Evolutionary conservation across 441 rosid genomes (phyloP).

Genomic region (Populus hybrid): DNA sequence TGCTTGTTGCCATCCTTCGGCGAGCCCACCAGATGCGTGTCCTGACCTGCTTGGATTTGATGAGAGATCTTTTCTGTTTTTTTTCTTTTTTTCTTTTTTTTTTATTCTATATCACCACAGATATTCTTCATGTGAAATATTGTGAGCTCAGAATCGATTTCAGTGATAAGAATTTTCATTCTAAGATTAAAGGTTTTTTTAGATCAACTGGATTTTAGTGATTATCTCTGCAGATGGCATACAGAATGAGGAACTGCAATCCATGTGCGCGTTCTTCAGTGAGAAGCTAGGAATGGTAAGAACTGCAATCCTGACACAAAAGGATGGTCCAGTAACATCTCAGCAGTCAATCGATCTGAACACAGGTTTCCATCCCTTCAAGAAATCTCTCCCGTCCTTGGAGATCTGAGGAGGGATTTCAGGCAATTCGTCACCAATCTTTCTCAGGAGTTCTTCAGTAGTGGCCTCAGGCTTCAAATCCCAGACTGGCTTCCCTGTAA

Average conservation of each 20-base stretch:
- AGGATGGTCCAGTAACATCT: constrained; percentile 31
- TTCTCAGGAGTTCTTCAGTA: constrained; percentile 7
- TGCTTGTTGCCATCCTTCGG: constrained; percentile 33
- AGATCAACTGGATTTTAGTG: no score
- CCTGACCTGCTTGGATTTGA: constrained; percentile 27
- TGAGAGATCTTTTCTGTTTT: neutral
- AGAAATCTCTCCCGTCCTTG: constrained; percentile 25
- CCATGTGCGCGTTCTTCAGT: no score
- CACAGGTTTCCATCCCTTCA: constrained; percentile 23
- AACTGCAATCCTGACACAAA: constrained; percentile 3
- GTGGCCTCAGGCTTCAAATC: neutral
- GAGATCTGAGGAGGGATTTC: constrained; percentile 10
- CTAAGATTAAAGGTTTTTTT: neutral
- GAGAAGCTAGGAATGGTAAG: no score
- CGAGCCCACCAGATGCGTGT: constrained; percentile 16
- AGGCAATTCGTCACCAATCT: constrained; percentile 24
- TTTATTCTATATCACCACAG: neutral
- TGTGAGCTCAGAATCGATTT: neutral
- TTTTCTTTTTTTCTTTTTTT: no score
- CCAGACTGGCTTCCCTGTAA: constrained; percentile 26
- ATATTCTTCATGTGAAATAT: constrained; percentile 12
- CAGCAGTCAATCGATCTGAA: constrained; percentile 23
- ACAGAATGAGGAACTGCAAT: no score
- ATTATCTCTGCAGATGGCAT: neutral
- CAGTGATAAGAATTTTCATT: neutral